A percentile compares a stretch with the other conserved stretches of the same genome.
Evolutionary conservation across 805 yeast genomes (phyloP).

Genomic region (Starmerella stellata): DNA sequence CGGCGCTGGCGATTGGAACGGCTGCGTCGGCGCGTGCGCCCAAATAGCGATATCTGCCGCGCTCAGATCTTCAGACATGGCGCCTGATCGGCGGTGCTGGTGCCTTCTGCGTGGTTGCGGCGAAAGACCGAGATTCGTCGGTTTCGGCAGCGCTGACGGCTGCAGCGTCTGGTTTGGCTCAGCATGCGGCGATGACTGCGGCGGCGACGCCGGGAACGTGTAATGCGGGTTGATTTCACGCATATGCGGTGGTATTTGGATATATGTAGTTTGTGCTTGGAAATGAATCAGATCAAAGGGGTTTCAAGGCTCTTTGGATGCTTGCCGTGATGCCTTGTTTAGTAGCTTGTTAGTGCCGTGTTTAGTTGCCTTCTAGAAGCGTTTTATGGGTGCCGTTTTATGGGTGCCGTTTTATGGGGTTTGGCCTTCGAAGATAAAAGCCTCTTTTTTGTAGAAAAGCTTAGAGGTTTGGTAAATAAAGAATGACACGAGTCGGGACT

Average conservation of each 20-base stretch:
- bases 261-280: no score
- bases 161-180: neutral
- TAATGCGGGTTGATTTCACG: constrained; percentile 15
- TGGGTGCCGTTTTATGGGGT: no score
- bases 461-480: no score
- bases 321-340: no score
- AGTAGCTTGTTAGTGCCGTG: no score
- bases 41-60: constrained; percentile 8
- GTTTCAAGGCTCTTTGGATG: no score
- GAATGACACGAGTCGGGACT: no score
- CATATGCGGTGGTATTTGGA: constrained; percentile 4
- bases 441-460: no score
- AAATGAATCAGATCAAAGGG: no score
- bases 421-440: no score
- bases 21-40: neutral
- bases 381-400: no score
- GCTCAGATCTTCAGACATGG: constrained; percentile 18
- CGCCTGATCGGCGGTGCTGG: constrained; percentile 19
- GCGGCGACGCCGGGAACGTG: constrained; percentile 13
- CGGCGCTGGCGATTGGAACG: neutral
- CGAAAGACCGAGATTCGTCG: constrained; percentile 9
- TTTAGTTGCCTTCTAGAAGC: no score
- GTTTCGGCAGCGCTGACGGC: neutral
- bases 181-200: neutral
- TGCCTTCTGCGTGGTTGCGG: constrained; percentile 13